Base-by-base conservation (phyloP, 768 basidiomycete species). In the Gelatoporia subvermispora region DNA sequence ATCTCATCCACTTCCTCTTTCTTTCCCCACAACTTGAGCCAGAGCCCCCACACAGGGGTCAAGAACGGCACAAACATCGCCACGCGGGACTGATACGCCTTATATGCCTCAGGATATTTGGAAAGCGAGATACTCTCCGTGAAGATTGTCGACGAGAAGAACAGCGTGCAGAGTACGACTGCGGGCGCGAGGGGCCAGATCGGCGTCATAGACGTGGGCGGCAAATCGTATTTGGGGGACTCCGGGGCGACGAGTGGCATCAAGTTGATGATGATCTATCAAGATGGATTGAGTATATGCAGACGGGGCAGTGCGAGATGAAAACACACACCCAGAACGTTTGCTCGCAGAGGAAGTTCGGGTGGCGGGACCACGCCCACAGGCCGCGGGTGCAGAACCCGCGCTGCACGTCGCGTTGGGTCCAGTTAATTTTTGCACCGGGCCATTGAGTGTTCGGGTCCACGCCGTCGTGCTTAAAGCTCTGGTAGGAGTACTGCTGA, bases 321-420 rank as follows among this genome's bases (percentile, higher is more conserved):
- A 31, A 7, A 31, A 4, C 13, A 70, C 80, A 36, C 54, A 88
- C 85, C 86, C 86, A 94, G 68, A 94, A 92, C 15, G 70, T 65
- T 65, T 94, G 93, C 64, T 98, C 95, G 64, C 88, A 93, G 1
- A 84, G 69, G 63, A 92, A 94, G 65, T 98, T 98, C 31, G 95
- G 93, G 65, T 98, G 95, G 15, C 95, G 73, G 2, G 80, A 82
- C 74, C 83, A 94, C 2, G 80, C 77, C 88, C 89, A 98, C 7
- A 97, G 65, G 3, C 94, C 94, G 17, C 76, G 73, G 0, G 92
- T 91, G 21, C 85, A 68, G 63, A 97, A 97, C 0, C 95, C 95
- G 10, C 93, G 75, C 52, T 82, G 70, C 1, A 74, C 78, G 64
- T 91, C 87, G 17, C 74, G 76, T 17, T 77, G 71, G 1, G 80